Base-by-base conservation (phyloP, 139 green algal genomes). In the Trebouxia sp. region DNA sequence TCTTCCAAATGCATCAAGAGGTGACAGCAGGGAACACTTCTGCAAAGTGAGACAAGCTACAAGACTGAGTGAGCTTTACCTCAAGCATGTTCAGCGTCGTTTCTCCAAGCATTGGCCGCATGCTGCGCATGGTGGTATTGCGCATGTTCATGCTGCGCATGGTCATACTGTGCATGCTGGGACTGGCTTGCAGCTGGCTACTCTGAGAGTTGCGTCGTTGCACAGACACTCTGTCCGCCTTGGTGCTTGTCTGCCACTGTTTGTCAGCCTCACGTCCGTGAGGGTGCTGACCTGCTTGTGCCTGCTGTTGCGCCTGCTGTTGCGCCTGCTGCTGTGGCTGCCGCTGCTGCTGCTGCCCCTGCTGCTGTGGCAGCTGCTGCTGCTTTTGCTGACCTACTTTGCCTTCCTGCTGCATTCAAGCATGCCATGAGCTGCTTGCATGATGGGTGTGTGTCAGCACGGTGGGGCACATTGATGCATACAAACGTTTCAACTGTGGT, bases 81-180 rank as follows among this genome's bases (percentile, higher is more conserved):
- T 72, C 62, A 32, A 72, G 35, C 62, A 72, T 72, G 32, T 72
- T 72, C 10, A 72, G 32, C 5, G 62, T 45, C 5, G 62, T 72
- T 14, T 72, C 62, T 8, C 62, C 62, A 9, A 72, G 37, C 3
- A 72, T 45, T 5, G 62, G 62, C 5, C 62, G 62, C 32, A 42
- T 72, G 62, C 62, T 72, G 62, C 62, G 62, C 62, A 72, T 43
- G 32, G 32, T 72, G 35, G 37, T 32, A 35, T 35, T 72, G 62
- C n/a, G n/a, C n/a, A n/a, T n/a, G n/a, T n/a, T n/a, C n/a, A n/a
- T n/a, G n/a, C n/a, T n/a, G n/a, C n/a, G n/a, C n/a, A n/a, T n/a
- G n/a, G n/a, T n/a, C n/a, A n/a, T n/a, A n/a, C n/a, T n/a, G n/a
- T n/a, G 62, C 62, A 72, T 43, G 32, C 62, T 72, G 35, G 37